These are phyloP conservation scores for Kwoniella newhampshirensis DNA, from an alignment of 768 basidiomycete species.

Conservation along the genomic window DNA sequence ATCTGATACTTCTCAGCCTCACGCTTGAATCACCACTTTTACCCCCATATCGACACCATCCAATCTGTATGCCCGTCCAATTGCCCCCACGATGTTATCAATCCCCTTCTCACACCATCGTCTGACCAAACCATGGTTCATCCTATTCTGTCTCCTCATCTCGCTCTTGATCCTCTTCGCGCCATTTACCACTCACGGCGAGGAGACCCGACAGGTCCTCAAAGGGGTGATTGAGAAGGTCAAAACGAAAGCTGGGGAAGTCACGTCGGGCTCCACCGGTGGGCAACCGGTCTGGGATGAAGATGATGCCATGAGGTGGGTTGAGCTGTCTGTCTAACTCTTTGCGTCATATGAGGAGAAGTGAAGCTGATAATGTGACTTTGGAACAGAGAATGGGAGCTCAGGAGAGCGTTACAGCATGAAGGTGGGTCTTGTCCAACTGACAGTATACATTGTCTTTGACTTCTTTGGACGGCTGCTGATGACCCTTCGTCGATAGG, in stretches of 20 bases:
- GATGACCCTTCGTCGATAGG: too few species aligned
- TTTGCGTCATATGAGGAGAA: not conserved
- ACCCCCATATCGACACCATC: too few species aligned
- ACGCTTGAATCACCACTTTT: too few species aligned
- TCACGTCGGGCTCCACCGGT: too few species aligned
- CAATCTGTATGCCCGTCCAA: too few species aligned
- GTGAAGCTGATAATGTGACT: not conserved
- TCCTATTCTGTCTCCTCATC: conserved; percentile 4
- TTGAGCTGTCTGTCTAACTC: not conserved
- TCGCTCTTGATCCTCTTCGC: conserved; percentile 18
- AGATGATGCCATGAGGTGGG: conserved; percentile 23
- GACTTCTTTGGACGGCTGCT: too few species aligned
- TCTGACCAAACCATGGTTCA: conserved; percentile 4
- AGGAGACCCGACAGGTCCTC: conserved; percentile 5
- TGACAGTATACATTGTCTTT: not conserved
- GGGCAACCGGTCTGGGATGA: too few species aligned
- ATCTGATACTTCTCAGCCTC: too few species aligned
- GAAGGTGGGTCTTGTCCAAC: conserved; percentile 19
- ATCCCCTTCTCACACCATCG: conserved; percentile 4
- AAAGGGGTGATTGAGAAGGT: conserved; percentile 17
- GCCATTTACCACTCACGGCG: conserved; percentile 10
- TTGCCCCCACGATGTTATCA: too few species aligned
- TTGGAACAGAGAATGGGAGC: conserved; percentile 25
- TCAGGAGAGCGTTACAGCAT: conserved; percentile 22
- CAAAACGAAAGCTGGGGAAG: conserved; percentile 1